A percentile compares a stretch with the other conserved stretches of the same genome.
Evolutionary conservation across 768 basidiomycete genomes (phyloP).

Genomic region (Amanita pseudoporphyria): DNA sequence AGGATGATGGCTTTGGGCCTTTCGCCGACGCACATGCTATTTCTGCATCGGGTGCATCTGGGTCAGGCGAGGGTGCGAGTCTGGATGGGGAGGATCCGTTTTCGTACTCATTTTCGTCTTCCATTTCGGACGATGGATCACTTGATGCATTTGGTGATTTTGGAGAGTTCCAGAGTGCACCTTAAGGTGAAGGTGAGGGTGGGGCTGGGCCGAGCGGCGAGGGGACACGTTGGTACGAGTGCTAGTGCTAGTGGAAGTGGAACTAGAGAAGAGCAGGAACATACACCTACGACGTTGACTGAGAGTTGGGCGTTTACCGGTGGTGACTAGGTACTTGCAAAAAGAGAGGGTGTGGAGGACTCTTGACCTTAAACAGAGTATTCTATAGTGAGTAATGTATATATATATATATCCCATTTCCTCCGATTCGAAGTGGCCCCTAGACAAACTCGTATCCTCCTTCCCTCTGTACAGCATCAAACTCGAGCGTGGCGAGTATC

Average conservation of each 20-base stretch:
- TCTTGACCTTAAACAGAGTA: no score
- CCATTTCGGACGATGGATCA: constrained; percentile 58
- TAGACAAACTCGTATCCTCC: constrained; percentile 45
- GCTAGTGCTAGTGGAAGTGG: constrained; percentile 21
- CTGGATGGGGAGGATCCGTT: constrained; percentile 34
- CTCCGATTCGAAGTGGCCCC: not conserved
- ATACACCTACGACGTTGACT: constrained; percentile 33
- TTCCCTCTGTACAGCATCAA: constrained; percentile 53
- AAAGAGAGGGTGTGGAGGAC: not conserved
- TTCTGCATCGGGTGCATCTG: constrained; percentile 18
- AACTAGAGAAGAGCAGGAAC: constrained; percentile 49
- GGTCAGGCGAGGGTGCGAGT: not conserved
- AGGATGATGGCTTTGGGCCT: constrained; percentile 65
- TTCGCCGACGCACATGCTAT: constrained; percentile 59
- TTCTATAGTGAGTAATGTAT: not conserved
- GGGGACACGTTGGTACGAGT: constrained; percentile 31
- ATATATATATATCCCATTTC: not conserved
- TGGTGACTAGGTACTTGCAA: constrained; percentile 4
- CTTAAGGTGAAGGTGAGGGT: not conserved
- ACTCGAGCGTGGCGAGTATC: constrained; percentile 51
- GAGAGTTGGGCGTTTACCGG: constrained; percentile 67
- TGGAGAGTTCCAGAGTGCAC: constrained; percentile 61
- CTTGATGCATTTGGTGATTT: constrained; percentile 76
- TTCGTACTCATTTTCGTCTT: constrained; percentile 44
- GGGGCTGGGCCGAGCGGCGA: not conserved